Percentiles rank a stretch among this genome's conserved stretches.
These are phyloP conservation scores for Neonectria ditissima DNA, from an alignment of 2,329 filamentous ascomycete species.

Conservation along the genomic window DNA sequence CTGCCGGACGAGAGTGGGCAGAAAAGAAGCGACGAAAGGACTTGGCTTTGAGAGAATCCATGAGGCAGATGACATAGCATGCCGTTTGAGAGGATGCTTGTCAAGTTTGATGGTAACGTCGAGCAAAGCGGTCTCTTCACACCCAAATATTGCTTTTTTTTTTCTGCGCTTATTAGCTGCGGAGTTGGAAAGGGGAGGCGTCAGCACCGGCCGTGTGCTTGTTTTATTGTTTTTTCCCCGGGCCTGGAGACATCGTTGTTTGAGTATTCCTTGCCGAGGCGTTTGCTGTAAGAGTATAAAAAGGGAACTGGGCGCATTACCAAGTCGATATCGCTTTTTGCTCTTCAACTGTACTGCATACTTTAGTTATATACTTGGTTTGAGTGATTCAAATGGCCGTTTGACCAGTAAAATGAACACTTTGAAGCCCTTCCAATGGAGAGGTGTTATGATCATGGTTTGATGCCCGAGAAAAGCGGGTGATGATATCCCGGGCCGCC, in stretches of 20 bases:
- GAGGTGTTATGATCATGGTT: background rate
- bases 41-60: slow-evolving; percentile 34
- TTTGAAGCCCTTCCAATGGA: background rate
- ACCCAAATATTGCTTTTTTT: slow-evolving; percentile 8
- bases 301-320: slow-evolving; percentile 18
- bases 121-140: background rate
- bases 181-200: slow-evolving; percentile 39
- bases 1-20: slow-evolving; percentile 71
- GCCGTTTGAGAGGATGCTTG: background rate
- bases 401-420: background rate
- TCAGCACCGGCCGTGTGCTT: slow-evolving; percentile 33
- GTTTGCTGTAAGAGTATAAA: slow-evolving; percentile 25
- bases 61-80: slow-evolving; percentile 20
- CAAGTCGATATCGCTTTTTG: slow-evolving; percentile 8
- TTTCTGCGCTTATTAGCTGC: slow-evolving; percentile 21
- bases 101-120: background rate
- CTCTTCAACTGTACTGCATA: slow-evolving; percentile 28
- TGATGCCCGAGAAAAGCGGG: slow-evolving; percentile 6
- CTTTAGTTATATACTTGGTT: slow-evolving; percentile 30
- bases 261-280: slow-evolving; percentile 27
- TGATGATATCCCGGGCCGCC: background rate
- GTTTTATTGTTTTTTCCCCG: slow-evolving; percentile 18
- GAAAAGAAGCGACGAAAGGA: slow-evolving; percentile 65
- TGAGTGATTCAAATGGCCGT: slow-evolving; percentile 10
- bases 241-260: slow-evolving; percentile 15